Conservation (phyloP, 2,329 filamentous ascomycete genomes). For the Fusarium stilboides region DNA sequence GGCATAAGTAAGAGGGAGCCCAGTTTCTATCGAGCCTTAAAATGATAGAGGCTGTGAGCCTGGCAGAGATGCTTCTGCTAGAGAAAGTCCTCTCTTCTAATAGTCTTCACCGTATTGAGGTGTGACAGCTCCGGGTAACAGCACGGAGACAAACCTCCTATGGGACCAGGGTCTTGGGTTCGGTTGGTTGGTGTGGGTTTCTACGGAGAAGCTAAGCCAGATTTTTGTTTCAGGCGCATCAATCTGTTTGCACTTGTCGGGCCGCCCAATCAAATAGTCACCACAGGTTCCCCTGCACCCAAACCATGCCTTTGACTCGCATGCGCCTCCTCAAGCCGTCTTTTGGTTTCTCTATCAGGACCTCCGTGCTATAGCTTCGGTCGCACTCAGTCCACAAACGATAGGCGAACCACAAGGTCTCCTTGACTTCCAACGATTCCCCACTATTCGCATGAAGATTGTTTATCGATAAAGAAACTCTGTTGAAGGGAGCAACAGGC, state of each 20-base stretch:
- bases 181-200: no score
- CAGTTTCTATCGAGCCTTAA: no score
- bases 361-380: background rate
- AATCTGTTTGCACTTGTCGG: background rate
- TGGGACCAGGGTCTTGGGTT: no score
- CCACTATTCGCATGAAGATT: conserved; percentile 21
- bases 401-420: background rate
- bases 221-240: background rate
- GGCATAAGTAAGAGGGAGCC: no score
- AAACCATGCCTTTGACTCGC: background rate
- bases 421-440: background rate
- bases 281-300: background rate
- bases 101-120: no score
- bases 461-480: conserved; percentile 33
- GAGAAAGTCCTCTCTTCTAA: no score
- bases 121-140: no score
- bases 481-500: background rate
- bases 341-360: background rate
- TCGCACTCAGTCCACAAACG: background rate
- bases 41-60: no score
- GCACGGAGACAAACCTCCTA: no score
- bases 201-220: no score
- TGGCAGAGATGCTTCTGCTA: no score
- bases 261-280: background rate
- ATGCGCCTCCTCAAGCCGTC: background rate